Percentiles rank a stretch among this genome's conserved stretches.
These are phyloP conservation scores for Colletotrichum sp. DNA, from an alignment of 2,329 filamentous ascomycete species.

Conservation along the genomic window DNA sequence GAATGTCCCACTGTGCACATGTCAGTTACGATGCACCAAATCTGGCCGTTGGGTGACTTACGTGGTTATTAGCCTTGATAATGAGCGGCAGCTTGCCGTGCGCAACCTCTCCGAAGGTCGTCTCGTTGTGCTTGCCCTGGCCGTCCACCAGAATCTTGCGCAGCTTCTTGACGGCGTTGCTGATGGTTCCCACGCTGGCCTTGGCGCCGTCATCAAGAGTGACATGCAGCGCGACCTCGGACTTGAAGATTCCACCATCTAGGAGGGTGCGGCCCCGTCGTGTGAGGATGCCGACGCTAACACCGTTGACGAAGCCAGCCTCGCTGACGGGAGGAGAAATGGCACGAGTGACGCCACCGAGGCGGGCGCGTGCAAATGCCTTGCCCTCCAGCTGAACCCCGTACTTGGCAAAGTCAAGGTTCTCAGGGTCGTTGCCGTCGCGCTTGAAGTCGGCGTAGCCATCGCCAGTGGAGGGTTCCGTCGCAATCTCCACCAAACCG, in stretches of 20 bases:
- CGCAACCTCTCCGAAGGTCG: constrained; percentile 39
- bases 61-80: constrained; percentile 34
- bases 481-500: constrained; percentile 55
- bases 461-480: constrained; percentile 49
- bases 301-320: constrained; percentile 39
- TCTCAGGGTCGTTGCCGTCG: constrained; percentile 29
- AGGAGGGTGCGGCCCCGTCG: constrained; percentile 39
- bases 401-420: constrained; percentile 42
- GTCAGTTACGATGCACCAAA: neutral
- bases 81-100: constrained; percentile 43
- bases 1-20: constrained; percentile 39
- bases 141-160: constrained; percentile 40
- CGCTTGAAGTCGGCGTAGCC: constrained; percentile 39
- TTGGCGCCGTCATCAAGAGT: constrained; percentile 38
- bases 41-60: neutral
- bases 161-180: constrained; percentile 33
- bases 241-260: constrained; percentile 44
- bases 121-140: constrained; percentile 34
- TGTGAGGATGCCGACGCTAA: constrained; percentile 47
- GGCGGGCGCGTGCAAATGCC: constrained; percentile 42
- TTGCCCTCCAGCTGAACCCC: constrained; percentile 45
- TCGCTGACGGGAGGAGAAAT: constrained; percentile 40
- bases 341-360: constrained; percentile 48
- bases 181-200: constrained; percentile 28
- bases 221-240: constrained; percentile 48